Evolutionary conservation across 805 yeast species (phyloP).

Genomic region (Myxozyma nipponensis): DNA sequence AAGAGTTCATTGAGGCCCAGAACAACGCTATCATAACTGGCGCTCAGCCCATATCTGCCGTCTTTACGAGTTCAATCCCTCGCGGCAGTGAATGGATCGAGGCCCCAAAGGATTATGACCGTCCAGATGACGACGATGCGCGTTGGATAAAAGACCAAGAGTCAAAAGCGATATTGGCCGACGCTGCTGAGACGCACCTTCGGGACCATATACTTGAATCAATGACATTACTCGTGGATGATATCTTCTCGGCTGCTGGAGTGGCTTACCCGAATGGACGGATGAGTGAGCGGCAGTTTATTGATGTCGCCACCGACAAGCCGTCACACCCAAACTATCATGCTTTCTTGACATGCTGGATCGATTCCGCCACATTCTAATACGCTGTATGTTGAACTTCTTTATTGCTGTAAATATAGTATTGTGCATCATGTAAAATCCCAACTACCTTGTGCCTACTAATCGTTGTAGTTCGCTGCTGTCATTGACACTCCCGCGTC

Average conservation of each 20-base stretch:
- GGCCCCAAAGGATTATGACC: not conserved
- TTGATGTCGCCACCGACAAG: conserved; percentile 10
- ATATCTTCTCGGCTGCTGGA: conserved; percentile 20
- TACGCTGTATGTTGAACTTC: not conserved
- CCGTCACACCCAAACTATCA: conserved; percentile 12
- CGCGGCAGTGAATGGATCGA: conserved; percentile 5
- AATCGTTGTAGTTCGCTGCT: too few relatives aligned
- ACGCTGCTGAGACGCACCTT: conserved; percentile 25
- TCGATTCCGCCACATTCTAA: conserved; percentile 18
- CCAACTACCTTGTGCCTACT: too few relatives aligned
- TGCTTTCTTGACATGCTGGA: conserved; percentile 20
- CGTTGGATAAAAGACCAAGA: not conserved
- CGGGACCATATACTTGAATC: conserved; percentile 15
- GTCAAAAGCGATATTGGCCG: not conserved
- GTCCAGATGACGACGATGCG: not conserved
- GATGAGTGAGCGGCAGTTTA: conserved; percentile 19
- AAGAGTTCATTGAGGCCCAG: conserved; percentile 13
- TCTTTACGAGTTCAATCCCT: conserved; percentile 13
- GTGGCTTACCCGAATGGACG: conserved; percentile 12
- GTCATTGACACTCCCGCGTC: too few relatives aligned
- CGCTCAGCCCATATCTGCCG: conserved; percentile 18
- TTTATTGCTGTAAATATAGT: not conserved
- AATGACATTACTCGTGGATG: conserved; percentile 17
- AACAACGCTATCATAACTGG: conserved; percentile 4
- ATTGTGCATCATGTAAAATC: not conserved